These are phyloP conservation scores for Diversispora epigaea DNA, from an alignment of 192 early-diverging fungal genomes.

Conservation along the genomic window DNA sequence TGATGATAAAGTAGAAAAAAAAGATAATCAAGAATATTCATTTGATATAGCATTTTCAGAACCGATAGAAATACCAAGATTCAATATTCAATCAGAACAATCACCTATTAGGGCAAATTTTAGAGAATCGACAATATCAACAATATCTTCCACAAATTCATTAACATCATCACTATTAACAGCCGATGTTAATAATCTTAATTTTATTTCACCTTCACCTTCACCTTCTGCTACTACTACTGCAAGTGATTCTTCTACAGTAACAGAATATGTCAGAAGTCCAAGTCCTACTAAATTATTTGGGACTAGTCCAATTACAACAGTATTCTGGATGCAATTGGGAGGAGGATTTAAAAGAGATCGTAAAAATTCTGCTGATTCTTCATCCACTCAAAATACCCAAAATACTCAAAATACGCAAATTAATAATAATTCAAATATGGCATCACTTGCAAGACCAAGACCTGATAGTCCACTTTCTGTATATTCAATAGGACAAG, in stretches of 20 bases:
- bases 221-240: background rate
- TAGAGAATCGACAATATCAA: background rate
- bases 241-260: background rate
- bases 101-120: background rate
- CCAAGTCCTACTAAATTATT: slow-evolving; percentile 29
- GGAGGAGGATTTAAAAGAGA: background rate
- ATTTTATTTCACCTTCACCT: no score
- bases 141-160: background rate
- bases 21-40: background rate
- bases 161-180: background rate
- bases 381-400: background rate
- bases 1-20: background rate
- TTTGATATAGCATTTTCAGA: background rate
- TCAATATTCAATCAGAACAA: slow-evolving; percentile 9
- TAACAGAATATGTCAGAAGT: slow-evolving; percentile 2
- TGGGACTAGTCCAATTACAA: slow-evolving; percentile 28
- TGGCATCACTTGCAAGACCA: background rate
- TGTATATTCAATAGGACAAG: background rate
- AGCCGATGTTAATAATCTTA: background rate
- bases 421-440: background rate
- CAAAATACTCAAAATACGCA: background rate
- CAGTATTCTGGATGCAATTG: slow-evolving; percentile 18
- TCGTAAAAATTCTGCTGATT: background rate
- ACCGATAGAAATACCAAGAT: slow-evolving; percentile 4
- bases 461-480: no score